These are phyloP conservation scores for Ensete ventricosum DNA, from an alignment of 176 grass and related monocot genomes.

Conservation along the genomic window DNA sequence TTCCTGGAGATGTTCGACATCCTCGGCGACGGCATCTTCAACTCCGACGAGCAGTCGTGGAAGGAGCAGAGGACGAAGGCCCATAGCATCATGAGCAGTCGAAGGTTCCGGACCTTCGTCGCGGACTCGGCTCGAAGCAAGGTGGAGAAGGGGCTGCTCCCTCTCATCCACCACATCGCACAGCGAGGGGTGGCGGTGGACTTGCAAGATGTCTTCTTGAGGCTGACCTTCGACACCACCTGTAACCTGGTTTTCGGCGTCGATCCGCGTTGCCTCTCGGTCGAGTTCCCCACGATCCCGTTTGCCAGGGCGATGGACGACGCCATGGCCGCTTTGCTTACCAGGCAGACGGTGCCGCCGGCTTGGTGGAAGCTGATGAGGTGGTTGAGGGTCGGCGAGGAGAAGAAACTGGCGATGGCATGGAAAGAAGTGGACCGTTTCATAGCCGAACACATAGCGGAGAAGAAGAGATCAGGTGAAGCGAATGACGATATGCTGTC, in stretches of 20 bases:
- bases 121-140: background rate
- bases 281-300: conserved; percentile 2
- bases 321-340: background rate
- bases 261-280: conserved; percentile 5
- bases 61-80: background rate
- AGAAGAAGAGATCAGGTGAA: background rate
- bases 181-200: background rate
- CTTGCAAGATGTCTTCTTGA: conserved; percentile 12
- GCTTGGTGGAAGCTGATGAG: conserved; percentile 7
- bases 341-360: background rate
- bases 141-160: conserved; percentile 5
- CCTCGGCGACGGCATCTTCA: conserved; percentile 13
- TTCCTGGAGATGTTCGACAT: conserved; percentile 9
- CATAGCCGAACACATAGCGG: conserved; percentile 4
- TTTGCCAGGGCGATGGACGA: conserved; percentile 9
- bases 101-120: background rate
- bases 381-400: background rate
- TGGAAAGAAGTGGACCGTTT: background rate
- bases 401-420: conserved; percentile 5
- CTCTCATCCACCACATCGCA: background rate
- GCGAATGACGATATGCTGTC: background rate
- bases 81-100: background rate
- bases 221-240: conserved; percentile 13
- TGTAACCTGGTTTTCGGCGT: conserved; percentile 1
- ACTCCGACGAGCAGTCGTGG: background rate